These are phyloP conservation scores for Oryza glumipatula DNA, from an alignment of 176 grass and related monocot species.

Conservation along the genomic window DNA sequence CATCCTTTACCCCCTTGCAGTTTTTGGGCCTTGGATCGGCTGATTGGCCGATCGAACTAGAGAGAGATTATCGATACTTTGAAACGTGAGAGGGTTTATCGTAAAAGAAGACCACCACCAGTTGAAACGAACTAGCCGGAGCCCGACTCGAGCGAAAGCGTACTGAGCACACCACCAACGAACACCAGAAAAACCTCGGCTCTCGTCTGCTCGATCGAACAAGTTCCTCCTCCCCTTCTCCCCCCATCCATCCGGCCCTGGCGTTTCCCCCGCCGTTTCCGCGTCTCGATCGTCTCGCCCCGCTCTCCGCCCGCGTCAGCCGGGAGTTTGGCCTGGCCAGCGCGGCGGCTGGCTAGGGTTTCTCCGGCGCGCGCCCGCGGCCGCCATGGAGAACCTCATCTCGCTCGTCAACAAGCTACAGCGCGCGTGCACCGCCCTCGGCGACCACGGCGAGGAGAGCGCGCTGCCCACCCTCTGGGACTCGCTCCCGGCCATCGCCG, in stretches of 20 bases:
- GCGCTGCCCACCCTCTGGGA: conserved; percentile 89
- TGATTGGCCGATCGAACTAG: too few relatives aligned
- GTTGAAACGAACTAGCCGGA: too few relatives aligned
- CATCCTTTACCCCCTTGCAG: too few relatives aligned
- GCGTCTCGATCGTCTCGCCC: not conserved
- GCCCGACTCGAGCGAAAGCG: not conserved
- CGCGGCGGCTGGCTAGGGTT: not conserved
- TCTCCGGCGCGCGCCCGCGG: not conserved
- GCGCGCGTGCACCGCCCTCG: conserved; percentile 87
- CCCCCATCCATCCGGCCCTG: not conserved
- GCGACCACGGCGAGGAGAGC: conserved; percentile 82
- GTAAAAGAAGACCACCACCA: too few relatives aligned
- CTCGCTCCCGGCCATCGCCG: conserved; percentile 79
- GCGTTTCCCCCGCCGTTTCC: not conserved
- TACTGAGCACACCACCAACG: not conserved
- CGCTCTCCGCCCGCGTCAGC: too few relatives aligned
- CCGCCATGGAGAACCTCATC: conserved; percentile 84
- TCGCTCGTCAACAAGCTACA: conserved; percentile 90
- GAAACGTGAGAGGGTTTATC: too few relatives aligned
- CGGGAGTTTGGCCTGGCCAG: not conserved
- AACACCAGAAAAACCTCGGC: not conserved
- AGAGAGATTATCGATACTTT: too few relatives aligned
- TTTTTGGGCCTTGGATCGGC: too few relatives aligned
- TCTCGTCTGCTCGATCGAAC: not conserved
- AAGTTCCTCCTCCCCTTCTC: not conserved